Evolutionary conservation across 1,139 yeast species (phyloP).

Genomic region (Blastobotrys illinoisensis): DNA sequence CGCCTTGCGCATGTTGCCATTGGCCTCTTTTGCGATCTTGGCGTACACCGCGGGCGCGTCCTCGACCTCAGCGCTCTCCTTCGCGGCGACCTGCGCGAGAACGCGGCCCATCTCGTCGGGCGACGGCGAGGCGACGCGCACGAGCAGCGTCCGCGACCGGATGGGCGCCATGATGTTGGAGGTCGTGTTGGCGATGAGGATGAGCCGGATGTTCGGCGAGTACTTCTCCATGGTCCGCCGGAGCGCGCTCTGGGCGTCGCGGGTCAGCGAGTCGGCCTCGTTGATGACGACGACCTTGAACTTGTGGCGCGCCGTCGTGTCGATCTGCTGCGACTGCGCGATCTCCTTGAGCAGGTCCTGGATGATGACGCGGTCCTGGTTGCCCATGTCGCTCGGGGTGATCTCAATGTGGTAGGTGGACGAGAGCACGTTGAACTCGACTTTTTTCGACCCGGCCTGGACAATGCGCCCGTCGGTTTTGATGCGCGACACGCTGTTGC

Average conservation of each 20-base stretch:
- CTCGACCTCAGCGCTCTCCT: slow-evolving; percentile 50
- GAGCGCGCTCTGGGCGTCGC: slow-evolving; percentile 97
- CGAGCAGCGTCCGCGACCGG: slow-evolving; percentile 81
- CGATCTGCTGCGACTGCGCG: slow-evolving; percentile 93
- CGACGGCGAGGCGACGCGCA: slow-evolving; percentile 82
- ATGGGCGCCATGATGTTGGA: slow-evolving; percentile 92
- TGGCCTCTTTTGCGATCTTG: slow-evolving; percentile 50
- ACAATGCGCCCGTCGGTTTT: slow-evolving; percentile 88
- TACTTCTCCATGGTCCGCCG: slow-evolving; percentile 98
- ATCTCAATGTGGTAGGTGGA: slow-evolving; percentile 88
- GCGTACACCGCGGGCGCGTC: slow-evolving; percentile 37
- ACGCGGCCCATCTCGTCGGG: slow-evolving; percentile 50
- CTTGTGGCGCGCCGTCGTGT: slow-evolving; percentile 63
- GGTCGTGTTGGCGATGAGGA: slow-evolving; percentile 81
- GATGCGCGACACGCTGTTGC: slow-evolving; percentile 72
- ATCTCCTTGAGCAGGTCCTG: slow-evolving; percentile 90
- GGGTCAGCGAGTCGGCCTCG: slow-evolving; percentile 85
- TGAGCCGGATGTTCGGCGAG: slow-evolving; percentile 76
- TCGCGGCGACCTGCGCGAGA: slow-evolving; percentile 48
- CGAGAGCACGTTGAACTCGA: slow-evolving; percentile 87
- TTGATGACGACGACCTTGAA: slow-evolving; percentile 90
- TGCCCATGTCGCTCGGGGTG: slow-evolving; percentile 96
- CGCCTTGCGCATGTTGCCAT: slow-evolving; percentile 73
- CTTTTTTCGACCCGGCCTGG: slow-evolving; percentile 64
- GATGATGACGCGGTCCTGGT: slow-evolving; percentile 88